Evolutionary conservation across 129 eudicot species (phyloP), one percentile per base, ranked within the genome.

Genomic region (Arctium lappa): DNA sequence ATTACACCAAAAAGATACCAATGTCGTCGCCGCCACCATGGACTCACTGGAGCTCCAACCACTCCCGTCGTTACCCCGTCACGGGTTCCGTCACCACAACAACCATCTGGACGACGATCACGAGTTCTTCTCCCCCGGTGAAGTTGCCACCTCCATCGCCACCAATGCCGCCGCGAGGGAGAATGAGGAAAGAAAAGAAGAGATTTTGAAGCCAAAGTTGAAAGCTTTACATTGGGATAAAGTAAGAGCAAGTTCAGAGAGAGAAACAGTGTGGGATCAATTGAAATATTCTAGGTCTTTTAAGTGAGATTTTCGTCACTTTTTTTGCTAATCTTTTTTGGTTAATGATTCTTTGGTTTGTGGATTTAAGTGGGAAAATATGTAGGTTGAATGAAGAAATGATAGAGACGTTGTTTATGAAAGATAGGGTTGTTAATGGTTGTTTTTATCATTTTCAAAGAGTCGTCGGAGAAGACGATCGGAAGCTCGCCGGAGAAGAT

Each of bases 1-100:
- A 22, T 22, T 22, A 22, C 44, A 82, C 70, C 77, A 48, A n/a
- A 73, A 37, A 9, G 42, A 29, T 15, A 70, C 75, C 82, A 85
- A 60, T 53, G 85, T 82, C 10, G 46, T 80, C 68, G 42, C 53
- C 37, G 3, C 83, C 42, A 9, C 44, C 37, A 83, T 87, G 50
- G 93, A 91, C 33, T 95, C 99, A 16, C 99, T 98, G 68, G 98
- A 95, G 90, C 93, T 95, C 85, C 97, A 81, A 46, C 98, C 99
- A 1, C 90, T 95, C 0, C 99, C 99, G 33, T 98, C 99, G 0
- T 71, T 95, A 76, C 99, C 97, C 13, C 93, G 90, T 11, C 89
- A 78, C 15, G 80, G 79, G 33, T 77, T 74, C 69, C 68, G 31
- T 2, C 78, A 50, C 79, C 79, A 73, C 10, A 77, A 36, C 6